Percentiles rank a stretch among this genome's conserved stretches.
phyloP scores from a whole-genome alignment of 371 early-diverging fungal species.

The Dichotomocladium elegans region DNA sequence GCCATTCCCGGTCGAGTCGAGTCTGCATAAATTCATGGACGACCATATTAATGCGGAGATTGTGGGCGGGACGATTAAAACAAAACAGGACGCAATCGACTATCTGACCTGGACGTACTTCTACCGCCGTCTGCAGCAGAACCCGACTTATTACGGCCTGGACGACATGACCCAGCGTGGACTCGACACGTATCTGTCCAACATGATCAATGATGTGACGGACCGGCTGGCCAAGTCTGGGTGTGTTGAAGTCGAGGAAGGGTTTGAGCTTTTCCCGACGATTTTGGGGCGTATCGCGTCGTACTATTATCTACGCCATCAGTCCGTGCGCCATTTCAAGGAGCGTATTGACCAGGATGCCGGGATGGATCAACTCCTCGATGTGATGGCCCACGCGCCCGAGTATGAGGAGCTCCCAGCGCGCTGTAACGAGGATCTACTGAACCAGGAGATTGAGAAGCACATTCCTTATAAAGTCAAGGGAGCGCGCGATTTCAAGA shows the following conservation, averaged over 20 bases:
- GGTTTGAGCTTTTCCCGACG: constrained; percentile 62
- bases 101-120: constrained; percentile 95
- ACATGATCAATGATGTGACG: constrained; percentile 69
- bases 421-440: constrained; percentile 87
- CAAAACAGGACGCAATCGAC: constrained; percentile 90
- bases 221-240: constrained; percentile 60
- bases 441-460: constrained; percentile 74
- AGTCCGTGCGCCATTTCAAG: constrained; percentile 70
- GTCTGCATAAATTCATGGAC: constrained; percentile 69
- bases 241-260: constrained; percentile 70
- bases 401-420: constrained; percentile 91
- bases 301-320: constrained; percentile 84
- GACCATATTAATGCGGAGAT: constrained; percentile 95
- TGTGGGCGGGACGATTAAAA: constrained; percentile 76
- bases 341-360: constrained; percentile 43
- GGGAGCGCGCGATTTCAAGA: constrained; percentile 56
- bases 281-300: constrained; percentile 81
- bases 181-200: constrained; percentile 72
- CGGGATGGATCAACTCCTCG: constrained; percentile 59
- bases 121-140: constrained; percentile 84
- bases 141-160: constrained; percentile 95
- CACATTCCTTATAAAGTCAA: constrained; percentile 53
- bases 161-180: constrained; percentile 66
- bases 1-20: constrained; percentile 88
- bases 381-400: constrained; percentile 71